Evolutionary conservation across 257 asterid species (phyloP).

Genomic region (Petunia secreta): DNA sequence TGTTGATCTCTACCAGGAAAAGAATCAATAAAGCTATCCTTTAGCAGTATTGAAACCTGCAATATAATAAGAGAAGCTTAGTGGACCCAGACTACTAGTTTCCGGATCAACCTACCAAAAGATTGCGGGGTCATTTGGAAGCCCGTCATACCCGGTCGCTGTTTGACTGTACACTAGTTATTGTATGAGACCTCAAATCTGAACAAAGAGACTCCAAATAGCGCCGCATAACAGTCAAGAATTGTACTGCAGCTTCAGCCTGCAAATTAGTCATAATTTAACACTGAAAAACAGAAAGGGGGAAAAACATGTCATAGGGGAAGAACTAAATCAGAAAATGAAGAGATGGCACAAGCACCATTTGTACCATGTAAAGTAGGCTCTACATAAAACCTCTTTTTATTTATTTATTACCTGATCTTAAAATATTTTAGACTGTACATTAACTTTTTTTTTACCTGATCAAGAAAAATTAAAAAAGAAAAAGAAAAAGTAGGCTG

Average conservation of each 20-base stretch:
- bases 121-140: conserved; percentile 14
- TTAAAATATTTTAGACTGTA: background rate
- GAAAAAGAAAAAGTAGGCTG: background rate
- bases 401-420: background rate
- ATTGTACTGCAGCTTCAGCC: conserved; percentile 78
- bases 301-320: background rate
- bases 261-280: conserved; percentile 37
- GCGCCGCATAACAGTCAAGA: conserved; percentile 55
- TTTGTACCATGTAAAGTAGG: background rate
- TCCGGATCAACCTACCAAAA: conserved; percentile 15
- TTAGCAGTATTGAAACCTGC: conserved; percentile 86
- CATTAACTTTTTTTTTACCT: background rate
- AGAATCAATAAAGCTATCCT: conserved; percentile 83
- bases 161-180: conserved; percentile 77
- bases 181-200: conserved; percentile 80
- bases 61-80: conserved; percentile 28
- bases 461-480: background rate
- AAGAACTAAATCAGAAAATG: background rate
- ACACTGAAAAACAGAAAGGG: background rate
- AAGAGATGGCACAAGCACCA: conserved; percentile 11
- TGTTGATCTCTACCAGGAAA: conserved; percentile 66
- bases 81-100: background rate
- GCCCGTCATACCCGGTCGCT: conserved; percentile 61
- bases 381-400: background rate
- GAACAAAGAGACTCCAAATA: conserved; percentile 82